phyloP scores from a whole-genome alignment of 371 early-diverging fungal genomes.

The Zancudomyces culisetae region DNA sequence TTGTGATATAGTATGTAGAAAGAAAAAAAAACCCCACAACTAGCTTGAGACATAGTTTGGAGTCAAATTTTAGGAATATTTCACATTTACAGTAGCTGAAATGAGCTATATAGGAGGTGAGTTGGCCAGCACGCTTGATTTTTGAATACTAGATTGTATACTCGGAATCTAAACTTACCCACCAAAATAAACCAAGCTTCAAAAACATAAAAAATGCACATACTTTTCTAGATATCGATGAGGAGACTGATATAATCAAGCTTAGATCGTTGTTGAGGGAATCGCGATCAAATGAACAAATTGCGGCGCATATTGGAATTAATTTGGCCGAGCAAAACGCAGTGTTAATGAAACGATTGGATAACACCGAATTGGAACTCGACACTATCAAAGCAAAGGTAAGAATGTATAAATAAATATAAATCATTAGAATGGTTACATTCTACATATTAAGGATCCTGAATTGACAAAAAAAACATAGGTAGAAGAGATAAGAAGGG shows the following conservation, averaged over 20 bases:
- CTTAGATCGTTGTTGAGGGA: neutral
- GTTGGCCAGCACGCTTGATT: no score
- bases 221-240: neutral
- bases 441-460: no score
- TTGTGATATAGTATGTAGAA: no score
- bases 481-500: neutral
- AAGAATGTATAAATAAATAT: no score
- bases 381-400: neutral
- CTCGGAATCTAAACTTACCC: no score
- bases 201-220: neutral
- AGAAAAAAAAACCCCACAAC: no score
- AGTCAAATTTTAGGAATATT: no score
- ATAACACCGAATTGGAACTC: neutral
- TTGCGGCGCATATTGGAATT: conserved; percentile 1
- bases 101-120: no score
- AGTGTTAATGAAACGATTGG: neutral
- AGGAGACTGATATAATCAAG: neutral
- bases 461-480: neutral
- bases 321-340: conserved; percentile 1
- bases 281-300: neutral
- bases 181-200: neutral
- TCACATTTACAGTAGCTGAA: no score
- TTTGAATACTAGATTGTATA: no score
- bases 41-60: no score
- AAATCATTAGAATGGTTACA: no score